Evolutionary conservation across 495 filamentous ascomycete species (phyloP), one percentile per base, ranked within the genome.

Genomic region (Achaetomiella virescens): DNA sequence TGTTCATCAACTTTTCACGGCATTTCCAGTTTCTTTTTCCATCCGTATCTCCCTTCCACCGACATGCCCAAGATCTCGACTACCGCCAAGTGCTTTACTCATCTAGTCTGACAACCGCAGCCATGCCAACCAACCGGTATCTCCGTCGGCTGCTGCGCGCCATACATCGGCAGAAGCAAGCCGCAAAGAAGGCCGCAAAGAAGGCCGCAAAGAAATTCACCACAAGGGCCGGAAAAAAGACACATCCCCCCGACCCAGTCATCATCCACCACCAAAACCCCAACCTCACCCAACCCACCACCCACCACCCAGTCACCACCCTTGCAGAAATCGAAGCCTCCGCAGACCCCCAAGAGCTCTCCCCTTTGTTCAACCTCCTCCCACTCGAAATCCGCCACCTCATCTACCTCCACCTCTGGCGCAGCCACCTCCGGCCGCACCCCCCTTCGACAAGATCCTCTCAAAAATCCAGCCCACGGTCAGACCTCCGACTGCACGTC

Each of bases 381-480:
- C 64, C 66, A 4, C 55, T 61, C 40, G 66, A 69, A 36, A 31
- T 69, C 24, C 56, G 66, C 7, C 58, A 55, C 10, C 49, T 54
- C 10, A 65, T 69, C 44, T 66, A 63, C 48, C 40, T 31, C 21
- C 27, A 62, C 6, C 44, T 65, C 8, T 66, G 59, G 63, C 7
- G 29, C n/a, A 22, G 12, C 24, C 63, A 62, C 53, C 51, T 68
- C 37, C 17, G 44, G 33, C 11, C 49, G 1, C 47, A 41, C 27
- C 18, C 46, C n/a, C 6, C 55, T 4, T 41, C 45, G 7, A 43
- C 24, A n/a, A n/a, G n/a, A n/a, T n/a, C n/a, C n/a, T n/a, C n/a
- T n/a, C n/a, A n/a, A n/a, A n/a, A n/a, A n/a, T n/a, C n/a, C n/a
- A n/a, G n/a, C 7, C 33, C 35, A 10, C 52, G 42, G 42, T 38